Conservation (phyloP, 106 monocot genomes). For the Gastrodia elata region DNA sequence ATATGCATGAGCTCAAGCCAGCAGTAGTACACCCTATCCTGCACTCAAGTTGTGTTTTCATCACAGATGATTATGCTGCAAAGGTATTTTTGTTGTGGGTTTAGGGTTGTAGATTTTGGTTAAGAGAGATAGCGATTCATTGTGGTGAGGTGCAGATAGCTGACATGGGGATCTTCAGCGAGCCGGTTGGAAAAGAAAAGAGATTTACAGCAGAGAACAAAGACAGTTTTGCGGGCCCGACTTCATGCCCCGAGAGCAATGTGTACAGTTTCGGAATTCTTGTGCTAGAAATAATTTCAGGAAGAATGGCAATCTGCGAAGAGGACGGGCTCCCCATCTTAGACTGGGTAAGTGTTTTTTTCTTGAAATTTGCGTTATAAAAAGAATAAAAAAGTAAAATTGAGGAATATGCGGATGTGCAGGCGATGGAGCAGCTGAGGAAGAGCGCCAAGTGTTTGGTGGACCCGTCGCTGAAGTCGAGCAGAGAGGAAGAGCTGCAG, state of each 20-base stretch:
- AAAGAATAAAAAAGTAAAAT: neutral
- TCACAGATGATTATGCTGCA: constrained; percentile 88
- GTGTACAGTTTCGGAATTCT: constrained; percentile 76
- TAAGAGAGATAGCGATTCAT: neutral
- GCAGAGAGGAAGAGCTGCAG: constrained; percentile 57
- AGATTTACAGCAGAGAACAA: constrained; percentile 17
- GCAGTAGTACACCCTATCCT: constrained; percentile 50
- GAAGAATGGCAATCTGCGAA: constrained; percentile 36
- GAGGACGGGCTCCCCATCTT: constrained; percentile 33
- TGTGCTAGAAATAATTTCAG: constrained; percentile 75
- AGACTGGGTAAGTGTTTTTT: constrained; percentile 34
- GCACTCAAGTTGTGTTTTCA: constrained; percentile 41
- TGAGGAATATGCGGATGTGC: too few relatives aligned
- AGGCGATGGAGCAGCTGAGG: constrained; percentile 58
- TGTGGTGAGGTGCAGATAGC: constrained; percentile 22
- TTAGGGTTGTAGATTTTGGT: neutral
- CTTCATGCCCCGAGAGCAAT: constrained; percentile 37
- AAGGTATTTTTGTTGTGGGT: constrained; percentile 39
- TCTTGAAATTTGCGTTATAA: neutral
- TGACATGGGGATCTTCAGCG: constrained; percentile 40
- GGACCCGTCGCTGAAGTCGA: constrained; percentile 56
- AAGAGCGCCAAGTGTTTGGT: constrained; percentile 27
- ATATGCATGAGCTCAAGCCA: constrained; percentile 84
- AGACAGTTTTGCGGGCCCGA: constrained; percentile 5
- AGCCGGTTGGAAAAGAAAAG: constrained; percentile 12